phyloP scores from a whole-genome alignment of 1,284 basidiomycete genomes.

The Uromyces viciae-fabae region DNA sequence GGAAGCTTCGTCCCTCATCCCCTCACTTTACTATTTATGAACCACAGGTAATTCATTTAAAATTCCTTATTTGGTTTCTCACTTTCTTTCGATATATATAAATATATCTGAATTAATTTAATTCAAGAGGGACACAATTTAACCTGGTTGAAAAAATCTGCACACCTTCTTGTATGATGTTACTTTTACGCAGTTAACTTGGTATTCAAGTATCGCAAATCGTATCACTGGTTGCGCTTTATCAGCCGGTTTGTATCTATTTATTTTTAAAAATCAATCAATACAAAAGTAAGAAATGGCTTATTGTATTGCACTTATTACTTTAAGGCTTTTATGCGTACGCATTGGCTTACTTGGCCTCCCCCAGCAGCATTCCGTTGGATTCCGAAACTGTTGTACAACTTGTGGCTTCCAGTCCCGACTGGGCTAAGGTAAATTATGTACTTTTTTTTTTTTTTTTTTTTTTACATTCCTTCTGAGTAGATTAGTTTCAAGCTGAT shows the following conservation, averaged over 20 bases:
- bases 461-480: conserved; percentile 46
- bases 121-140: background rate
- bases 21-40: conserved; percentile 97
- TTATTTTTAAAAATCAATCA: background rate
- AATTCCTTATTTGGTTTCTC: too few species aligned
- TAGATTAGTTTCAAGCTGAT: background rate
- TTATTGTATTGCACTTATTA: background rate
- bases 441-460: conserved; percentile 24
- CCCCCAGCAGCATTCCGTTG: conserved; percentile 67
- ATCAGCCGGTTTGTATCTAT: conserved; percentile 65
- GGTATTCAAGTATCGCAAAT: conserved; percentile 78
- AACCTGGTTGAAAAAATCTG: background rate
- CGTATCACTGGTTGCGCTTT: conserved; percentile 77
- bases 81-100: conserved; percentile 43
- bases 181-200: conserved; percentile 61
- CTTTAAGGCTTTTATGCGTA: conserved; percentile 76
- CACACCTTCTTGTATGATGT: background rate
- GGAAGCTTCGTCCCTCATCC: conserved; percentile 75
- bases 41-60: conserved; percentile 64
- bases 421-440: conserved; percentile 53
- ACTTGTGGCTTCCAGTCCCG: conserved; percentile 61
- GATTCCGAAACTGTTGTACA: conserved; percentile 75
- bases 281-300: background rate
- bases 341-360: conserved; percentile 78
- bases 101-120: conserved; percentile 45